A percentile compares a stretch with the other conserved stretches of the same genome.
phyloP scores from a whole-genome alignment of 306 rosid genomes.

The Dryas drummondii region DNA sequence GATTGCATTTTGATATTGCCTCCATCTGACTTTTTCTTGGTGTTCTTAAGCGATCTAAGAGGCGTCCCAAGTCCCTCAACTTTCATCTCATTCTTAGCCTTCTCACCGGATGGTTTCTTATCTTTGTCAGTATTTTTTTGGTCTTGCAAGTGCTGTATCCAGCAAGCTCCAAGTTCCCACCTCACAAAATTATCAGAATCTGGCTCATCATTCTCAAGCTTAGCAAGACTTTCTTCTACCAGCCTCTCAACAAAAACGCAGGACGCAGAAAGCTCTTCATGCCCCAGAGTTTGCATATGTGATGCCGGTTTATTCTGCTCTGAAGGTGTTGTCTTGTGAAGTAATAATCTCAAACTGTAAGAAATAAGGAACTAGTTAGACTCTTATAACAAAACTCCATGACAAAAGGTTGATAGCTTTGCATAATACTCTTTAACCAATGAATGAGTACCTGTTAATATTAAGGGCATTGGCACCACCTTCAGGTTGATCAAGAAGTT shows the following conservation, averaged over 20 bases:
- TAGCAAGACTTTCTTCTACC: conserved; percentile 64
- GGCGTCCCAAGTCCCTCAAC: conserved; percentile 97
- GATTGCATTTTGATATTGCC: conserved; percentile 45
- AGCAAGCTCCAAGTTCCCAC: conserved; percentile 99
- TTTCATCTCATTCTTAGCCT: conserved; percentile 80
- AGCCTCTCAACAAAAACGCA: conserved; percentile 62
- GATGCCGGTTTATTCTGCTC: conserved; percentile 53
- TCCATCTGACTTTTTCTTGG: conserved; percentile 66
- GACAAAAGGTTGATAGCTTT: not conserved
- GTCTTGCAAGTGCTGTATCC: conserved; percentile 99
- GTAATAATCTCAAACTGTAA: conserved; percentile 81
- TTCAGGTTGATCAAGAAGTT: conserved; percentile 78
- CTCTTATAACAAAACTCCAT: not conserved
- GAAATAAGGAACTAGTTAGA: conserved; percentile 32
- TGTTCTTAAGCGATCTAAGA: conserved; percentile 82
- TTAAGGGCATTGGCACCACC: conserved; percentile 98
- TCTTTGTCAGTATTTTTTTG: conserved; percentile 82
- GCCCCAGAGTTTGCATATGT: conserved; percentile 46
- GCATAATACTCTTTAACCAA: not conserved
- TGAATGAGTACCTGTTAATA: conserved; percentile 66
- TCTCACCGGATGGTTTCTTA: conserved; percentile 66
- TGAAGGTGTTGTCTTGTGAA: conserved; percentile 59
- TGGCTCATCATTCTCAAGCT: conserved; percentile 73
- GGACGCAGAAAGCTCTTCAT: conserved; percentile 57
- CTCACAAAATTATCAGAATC: conserved; percentile 62